Evolutionary conservation across 768 basidiomycete species (phyloP).

Genomic region (Termitomyces sp.): DNA sequence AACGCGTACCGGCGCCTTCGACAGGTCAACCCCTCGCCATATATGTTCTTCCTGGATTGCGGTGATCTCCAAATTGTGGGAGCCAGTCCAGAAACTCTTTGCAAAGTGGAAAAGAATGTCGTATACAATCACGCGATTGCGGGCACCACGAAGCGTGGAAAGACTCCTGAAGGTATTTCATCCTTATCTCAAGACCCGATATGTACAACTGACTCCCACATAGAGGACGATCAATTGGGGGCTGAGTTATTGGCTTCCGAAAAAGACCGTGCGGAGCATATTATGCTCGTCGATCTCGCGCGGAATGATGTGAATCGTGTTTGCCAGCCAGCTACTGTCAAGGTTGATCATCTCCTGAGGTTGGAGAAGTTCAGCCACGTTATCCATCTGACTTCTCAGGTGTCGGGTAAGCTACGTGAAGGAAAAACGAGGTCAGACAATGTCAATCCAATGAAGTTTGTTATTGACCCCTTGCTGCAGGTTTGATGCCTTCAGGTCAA

Average conservation of each 20-base stretch:
- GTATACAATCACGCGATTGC: conserved; percentile 99
- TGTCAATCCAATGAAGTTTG: neutral
- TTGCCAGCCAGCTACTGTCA: conserved; percentile 91
- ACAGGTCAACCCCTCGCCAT: conserved; percentile 95
- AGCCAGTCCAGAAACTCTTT: conserved; percentile 95
- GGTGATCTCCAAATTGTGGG: conserved; percentile 95
- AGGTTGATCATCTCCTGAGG: conserved; percentile 92
- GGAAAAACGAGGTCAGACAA: conserved; percentile 71
- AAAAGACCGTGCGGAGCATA: conserved; percentile 97
- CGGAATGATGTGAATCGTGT: conserved; percentile 98
- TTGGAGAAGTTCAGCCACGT: conserved; percentile 97
- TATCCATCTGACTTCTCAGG: conserved; percentile 94
- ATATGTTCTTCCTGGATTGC: conserved; percentile 98
- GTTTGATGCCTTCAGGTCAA: conserved; percentile 98
- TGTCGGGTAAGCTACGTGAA: conserved; percentile 80
- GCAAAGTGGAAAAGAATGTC: conserved; percentile 88
- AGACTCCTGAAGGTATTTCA: conserved; percentile 73
- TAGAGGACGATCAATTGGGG: conserved; percentile 87
- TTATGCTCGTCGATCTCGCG: conserved; percentile 98
- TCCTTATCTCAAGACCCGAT: conserved; percentile 2
- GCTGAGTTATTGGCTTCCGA: conserved; percentile 75
- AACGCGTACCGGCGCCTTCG: conserved; percentile 94
- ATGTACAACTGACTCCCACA: conserved; percentile 6
- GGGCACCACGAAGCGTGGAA: conserved; percentile 87
- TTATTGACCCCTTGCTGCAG: conserved; percentile 34